These are phyloP conservation scores for Willaertia magna DNA, from an alignment of 208 protist genomes.

Conservation along the genomic window DNA sequence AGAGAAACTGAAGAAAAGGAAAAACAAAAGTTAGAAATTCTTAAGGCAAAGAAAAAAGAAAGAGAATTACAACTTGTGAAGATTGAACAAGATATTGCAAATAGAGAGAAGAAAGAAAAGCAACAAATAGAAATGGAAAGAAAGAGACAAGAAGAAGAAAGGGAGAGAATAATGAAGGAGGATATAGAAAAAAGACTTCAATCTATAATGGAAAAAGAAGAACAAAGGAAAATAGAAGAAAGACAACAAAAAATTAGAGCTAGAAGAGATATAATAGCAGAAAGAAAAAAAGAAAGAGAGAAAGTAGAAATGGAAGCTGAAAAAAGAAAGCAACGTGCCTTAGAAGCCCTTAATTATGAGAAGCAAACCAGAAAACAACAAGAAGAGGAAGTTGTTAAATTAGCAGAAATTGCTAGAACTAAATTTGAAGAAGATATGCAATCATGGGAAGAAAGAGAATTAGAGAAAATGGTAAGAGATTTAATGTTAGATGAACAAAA, in stretches of 20 bases:
- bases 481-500: neutral
- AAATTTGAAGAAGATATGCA: neutral
- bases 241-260: neutral
- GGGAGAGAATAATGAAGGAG: neutral
- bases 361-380: neutral
- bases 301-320: neutral
- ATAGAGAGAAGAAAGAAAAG: neutral
- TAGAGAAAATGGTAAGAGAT: neutral
- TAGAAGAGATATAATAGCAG: neutral
- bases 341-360: neutral
- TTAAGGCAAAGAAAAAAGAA: neutral
- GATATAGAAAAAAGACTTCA: neutral
- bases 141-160: neutral
- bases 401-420: neutral
- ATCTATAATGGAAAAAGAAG: neutral
- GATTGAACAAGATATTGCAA: neutral
- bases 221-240: neutral
- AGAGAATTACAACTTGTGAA: neutral
- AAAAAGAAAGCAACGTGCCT: neutral
- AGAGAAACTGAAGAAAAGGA: slow-evolving; percentile 8
- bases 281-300: neutral
- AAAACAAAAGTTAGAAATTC: neutral
- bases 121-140: neutral
- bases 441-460: neutral
- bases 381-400: neutral